Evolutionary conservation across 345 rosid genomes (phyloP).

Genomic region (Bruguiera sexangula): DNA sequence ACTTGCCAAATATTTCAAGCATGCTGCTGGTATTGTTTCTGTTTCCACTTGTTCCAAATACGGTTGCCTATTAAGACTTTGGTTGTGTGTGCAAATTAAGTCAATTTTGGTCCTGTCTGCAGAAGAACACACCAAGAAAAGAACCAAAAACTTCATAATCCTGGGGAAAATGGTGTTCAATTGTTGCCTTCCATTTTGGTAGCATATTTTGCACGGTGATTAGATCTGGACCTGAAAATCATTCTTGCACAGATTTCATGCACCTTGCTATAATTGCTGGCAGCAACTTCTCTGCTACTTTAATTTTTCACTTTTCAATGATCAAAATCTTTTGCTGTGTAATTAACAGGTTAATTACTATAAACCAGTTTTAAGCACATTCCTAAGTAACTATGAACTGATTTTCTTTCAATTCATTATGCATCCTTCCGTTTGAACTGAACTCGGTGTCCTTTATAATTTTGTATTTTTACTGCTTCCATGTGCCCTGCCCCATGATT

Average conservation of each 20-base stretch:
- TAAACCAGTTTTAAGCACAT: too few species aligned
- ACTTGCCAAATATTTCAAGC: too few species aligned
- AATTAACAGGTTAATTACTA: not conserved
- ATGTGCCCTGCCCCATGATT: not conserved
- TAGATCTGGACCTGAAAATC: not conserved
- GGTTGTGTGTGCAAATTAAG: too few species aligned
- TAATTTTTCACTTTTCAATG: not conserved
- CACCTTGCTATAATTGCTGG: not conserved
- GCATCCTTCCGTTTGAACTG: too few species aligned
- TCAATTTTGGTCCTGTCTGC: too few species aligned
- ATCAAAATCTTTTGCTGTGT: not conserved
- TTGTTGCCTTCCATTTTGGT: not conserved
- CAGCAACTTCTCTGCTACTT: not conserved
- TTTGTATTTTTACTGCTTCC: not conserved
- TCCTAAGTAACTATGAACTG: not conserved
- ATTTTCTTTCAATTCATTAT: not conserved
- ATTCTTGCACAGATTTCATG: not conserved
- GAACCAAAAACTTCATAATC: too few species aligned
- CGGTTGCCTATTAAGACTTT: too few species aligned
- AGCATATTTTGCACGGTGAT: not conserved
- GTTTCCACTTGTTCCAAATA: too few species aligned
- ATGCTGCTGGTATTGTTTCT: too few species aligned
- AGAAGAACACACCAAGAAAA: too few species aligned
- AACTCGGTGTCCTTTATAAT: too few species aligned
- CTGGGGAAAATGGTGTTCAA: too few species aligned